Percentiles rank a stretch among this genome's conserved stretches.
Evolutionary conservation across 176 grass and related monocot genomes (phyloP).

Genomic region (Oryza meridionalis): DNA sequence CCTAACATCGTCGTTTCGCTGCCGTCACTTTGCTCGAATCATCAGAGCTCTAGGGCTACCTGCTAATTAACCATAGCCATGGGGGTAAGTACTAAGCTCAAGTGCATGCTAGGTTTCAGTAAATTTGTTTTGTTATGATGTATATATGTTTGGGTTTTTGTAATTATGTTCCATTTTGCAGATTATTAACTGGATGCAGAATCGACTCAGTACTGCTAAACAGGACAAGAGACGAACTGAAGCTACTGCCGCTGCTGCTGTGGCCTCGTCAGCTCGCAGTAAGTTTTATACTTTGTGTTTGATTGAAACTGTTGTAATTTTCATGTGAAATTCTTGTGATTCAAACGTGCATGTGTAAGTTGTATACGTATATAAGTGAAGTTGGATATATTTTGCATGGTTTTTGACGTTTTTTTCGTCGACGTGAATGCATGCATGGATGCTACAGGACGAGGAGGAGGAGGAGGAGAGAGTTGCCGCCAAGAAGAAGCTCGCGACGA

Average conservation of each 20-base stretch:
- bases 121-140: not conserved
- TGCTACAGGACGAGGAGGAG: slow-evolving; percentile 38
- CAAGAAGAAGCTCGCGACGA: slow-evolving; percentile 50
- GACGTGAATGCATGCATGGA: slow-evolving; percentile 25
- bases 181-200: slow-evolving; percentile 93
- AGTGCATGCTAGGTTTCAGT: not conserved
- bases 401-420: not conserved
- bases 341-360: not conserved
- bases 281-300: not conserved
- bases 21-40: not conserved
- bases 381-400: not conserved
- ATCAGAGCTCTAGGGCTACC: not conserved
- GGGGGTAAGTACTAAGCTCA: slow-evolving; percentile 65
- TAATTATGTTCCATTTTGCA: slow-evolving; percentile 4
- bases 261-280: slow-evolving; percentile 31
- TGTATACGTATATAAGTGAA: too few relatives aligned
- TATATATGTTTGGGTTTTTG: too few relatives aligned
- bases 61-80: not conserved
- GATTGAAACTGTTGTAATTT: not conserved
- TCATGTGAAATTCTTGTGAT: not conserved
- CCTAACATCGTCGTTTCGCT: not conserved
- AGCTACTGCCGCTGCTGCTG: not conserved
- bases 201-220: slow-evolving; percentile 50
- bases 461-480: slow-evolving; percentile 36
- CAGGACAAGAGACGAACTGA: slow-evolving; percentile 69